A percentile compares a stretch with the other conserved stretches of the same genome.
These are phyloP conservation scores for Paraphaeosphaeria minitans DNA, from an alignment of 2,329 filamentous ascomycete genomes.

Conservation along the genomic window DNA sequence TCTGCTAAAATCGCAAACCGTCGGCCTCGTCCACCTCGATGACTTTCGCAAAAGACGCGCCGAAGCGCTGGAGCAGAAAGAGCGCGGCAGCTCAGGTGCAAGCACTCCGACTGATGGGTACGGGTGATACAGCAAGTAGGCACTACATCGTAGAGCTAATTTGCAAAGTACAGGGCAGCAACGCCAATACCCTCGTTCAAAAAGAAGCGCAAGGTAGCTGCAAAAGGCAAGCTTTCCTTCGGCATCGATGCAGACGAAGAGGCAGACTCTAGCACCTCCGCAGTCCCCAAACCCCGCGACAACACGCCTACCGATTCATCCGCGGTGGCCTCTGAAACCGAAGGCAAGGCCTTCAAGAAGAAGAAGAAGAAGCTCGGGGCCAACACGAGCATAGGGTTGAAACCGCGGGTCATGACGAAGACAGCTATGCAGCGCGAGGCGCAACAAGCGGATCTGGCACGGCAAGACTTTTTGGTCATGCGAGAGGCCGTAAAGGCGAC, in stretches of 20 bases:
- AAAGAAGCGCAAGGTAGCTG: constrained; percentile 60
- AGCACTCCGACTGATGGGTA: constrained; percentile 65
- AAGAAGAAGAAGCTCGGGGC: constrained; percentile 63
- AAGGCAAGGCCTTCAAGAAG: constrained; percentile 50
- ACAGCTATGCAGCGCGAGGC: constrained; percentile 78
- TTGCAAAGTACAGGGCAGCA: constrained; percentile 61
- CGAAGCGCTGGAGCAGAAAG: constrained; percentile 89
- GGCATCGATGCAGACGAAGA: constrained; percentile 70
- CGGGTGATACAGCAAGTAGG: constrained; percentile 34
- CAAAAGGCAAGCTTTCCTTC: constrained; percentile 70
- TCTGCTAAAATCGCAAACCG: constrained; percentile 81
- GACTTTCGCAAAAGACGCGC: constrained; percentile 96
- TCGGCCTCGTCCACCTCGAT: constrained; percentile 87
- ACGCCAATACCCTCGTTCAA: constrained; percentile 58
- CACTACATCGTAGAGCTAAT: constrained; percentile 51
- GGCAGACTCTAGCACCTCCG: constrained; percentile 52
- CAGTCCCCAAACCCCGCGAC: constrained; percentile 47
- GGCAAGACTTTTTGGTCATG: constrained; percentile 79
- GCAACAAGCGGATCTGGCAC: constrained; percentile 72
- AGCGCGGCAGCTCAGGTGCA: constrained; percentile 70
- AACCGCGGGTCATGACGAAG: constrained; percentile 78
- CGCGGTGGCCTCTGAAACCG: constrained; percentile 37
- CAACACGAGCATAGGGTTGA: constrained; percentile 61
- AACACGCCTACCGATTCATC: constrained; percentile 47
- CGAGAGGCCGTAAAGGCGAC: constrained; percentile 88